Percentiles rank a stretch among this genome's conserved stretches.
phyloP scores from a whole-genome alignment of 495 filamentous ascomycete genomes.

The Apiosordaria backusii region DNA sequence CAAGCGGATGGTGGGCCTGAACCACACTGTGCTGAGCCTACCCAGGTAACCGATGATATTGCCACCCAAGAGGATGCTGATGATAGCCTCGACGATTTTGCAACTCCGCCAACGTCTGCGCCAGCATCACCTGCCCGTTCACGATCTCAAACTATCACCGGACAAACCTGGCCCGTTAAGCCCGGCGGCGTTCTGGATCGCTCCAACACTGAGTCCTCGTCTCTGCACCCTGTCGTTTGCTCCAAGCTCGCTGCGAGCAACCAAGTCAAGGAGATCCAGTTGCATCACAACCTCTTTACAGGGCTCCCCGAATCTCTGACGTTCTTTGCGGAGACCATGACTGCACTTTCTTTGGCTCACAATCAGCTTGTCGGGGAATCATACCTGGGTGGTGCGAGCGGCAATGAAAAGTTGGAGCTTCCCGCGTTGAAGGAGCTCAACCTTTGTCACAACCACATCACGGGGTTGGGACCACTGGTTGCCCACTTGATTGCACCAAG shows the following conservation, averaged over 20 bases:
- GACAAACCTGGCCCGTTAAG: slow-evolving; percentile 59
- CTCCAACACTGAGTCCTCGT: slow-evolving; percentile 59
- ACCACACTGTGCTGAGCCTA: not conserved
- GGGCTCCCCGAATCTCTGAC: slow-evolving; percentile 64
- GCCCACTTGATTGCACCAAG: slow-evolving; percentile 63
- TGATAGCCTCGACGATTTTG: slow-evolving; percentile 61
- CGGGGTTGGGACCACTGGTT: slow-evolving; percentile 59
- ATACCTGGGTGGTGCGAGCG: slow-evolving; percentile 43
- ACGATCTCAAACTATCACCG: slow-evolving; percentile 39
- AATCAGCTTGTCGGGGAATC: slow-evolving; percentile 64
- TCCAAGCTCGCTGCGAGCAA: slow-evolving; percentile 48
- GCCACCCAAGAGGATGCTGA: slow-evolving; percentile 21
- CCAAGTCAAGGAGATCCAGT: slow-evolving; percentile 52
- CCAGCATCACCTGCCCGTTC: slow-evolving; percentile 43
- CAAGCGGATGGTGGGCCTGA: not conserved
- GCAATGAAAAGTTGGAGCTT: slow-evolving; percentile 57
- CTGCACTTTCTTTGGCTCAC: slow-evolving; percentile 70
- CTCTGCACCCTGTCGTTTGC: slow-evolving; percentile 50
- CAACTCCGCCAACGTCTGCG: slow-evolving; percentile 50
- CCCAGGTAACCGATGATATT: not conserved
- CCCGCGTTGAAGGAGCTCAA: slow-evolving; percentile 73
- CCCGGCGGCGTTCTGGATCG: slow-evolving; percentile 69
- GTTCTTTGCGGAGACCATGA: slow-evolving; percentile 65
- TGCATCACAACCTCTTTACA: slow-evolving; percentile 73
- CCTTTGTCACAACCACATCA: slow-evolving; percentile 65